Evolutionary conservation across 208 protist species (phyloP), one percentile per base, ranked within the genome.

Genomic region (Trypanosoma melophagium): DNA sequence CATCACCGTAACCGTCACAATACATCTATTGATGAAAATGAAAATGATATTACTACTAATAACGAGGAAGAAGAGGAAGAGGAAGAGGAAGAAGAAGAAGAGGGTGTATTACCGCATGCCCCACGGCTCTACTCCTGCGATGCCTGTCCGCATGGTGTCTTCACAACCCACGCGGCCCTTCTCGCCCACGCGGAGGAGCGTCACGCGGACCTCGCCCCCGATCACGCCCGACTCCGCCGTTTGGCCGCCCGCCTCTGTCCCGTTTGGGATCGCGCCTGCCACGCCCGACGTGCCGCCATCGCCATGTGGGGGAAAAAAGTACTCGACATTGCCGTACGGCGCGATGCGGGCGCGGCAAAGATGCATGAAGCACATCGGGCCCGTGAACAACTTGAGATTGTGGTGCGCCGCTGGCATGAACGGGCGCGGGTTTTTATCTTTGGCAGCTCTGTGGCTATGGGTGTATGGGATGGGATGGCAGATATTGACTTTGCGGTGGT

Each of bases 401-500:
- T 94, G 4, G 82, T 94, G 54, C 80, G 80, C 25, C 82, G 74
- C 55, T 96, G 91, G 89, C 80, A 87, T 50, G 86, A 87, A 12
- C 70, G 55, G 25, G 87, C 82, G 66, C 66, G 74, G 42, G 88
- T 94, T 24, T 96, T 86, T 49, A 91, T 96, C 49, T 96, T 96
- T 55, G 91, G 88, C 63, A 89, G 81, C 65, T 87, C 83, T 44
- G 86, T 94, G 21, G 81, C 88, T 10, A 89, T 96, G 64, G 87
- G 79, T 0, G 82, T 91, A 51, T 96, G 90, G 88, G 90, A 96
- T 62, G 87, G 90, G 12, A 81, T 90, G 56, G 80, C 86, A 0
- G 90, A 96, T 69, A 90, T 96, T 67, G 90, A 96, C 76, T 96
- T 96, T 66, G 84, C 90, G 16, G 88, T 96, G 3, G 86, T 96